Percentiles rank a stretch among this genome's conserved stretches.
Evolutionary conservation across 1,284 basidiomycete species (phyloP).

Genomic region (Taiwanofungus camphoratus): DNA sequence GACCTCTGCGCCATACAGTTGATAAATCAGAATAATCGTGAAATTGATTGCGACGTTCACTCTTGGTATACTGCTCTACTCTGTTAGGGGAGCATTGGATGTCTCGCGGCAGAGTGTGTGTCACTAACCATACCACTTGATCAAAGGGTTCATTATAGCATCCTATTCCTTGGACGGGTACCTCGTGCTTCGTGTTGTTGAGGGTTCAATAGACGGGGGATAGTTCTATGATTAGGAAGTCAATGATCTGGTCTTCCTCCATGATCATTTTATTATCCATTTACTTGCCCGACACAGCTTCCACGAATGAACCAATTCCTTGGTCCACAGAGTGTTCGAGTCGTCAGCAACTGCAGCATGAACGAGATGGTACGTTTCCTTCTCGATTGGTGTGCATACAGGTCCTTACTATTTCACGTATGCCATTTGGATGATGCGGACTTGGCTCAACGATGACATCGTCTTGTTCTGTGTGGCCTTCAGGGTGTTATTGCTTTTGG

Average conservation of each 20-base stretch:
- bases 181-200: constrained; percentile 19
- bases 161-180: constrained; percentile 26
- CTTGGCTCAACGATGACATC: no score
- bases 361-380: constrained; percentile 25
- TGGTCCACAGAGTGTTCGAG: constrained; percentile 21
- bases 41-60: no score
- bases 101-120: no score
- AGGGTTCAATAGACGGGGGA: constrained; percentile 17
- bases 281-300: constrained; percentile 17
- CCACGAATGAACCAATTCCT: constrained; percentile 26
- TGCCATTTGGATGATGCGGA: no score
- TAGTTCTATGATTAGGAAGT: constrained; percentile 12
- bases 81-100: no score
- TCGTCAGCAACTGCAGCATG: constrained; percentile 27
- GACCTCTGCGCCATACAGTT: no score
- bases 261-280: not conserved
- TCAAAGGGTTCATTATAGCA: constrained; percentile 19
- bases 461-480: no score
- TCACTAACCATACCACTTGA: constrained; percentile 17
- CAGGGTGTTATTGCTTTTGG: no score
- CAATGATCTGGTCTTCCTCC: not conserved
- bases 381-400: no score
- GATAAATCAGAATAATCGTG: no score
- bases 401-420: no score
- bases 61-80: no score